Percentiles rank a stretch among this genome's conserved stretches.
Evolutionary conservation across 495 filamentous ascomycete species (phyloP).

Genomic region (Tuber calosporum): DNA sequence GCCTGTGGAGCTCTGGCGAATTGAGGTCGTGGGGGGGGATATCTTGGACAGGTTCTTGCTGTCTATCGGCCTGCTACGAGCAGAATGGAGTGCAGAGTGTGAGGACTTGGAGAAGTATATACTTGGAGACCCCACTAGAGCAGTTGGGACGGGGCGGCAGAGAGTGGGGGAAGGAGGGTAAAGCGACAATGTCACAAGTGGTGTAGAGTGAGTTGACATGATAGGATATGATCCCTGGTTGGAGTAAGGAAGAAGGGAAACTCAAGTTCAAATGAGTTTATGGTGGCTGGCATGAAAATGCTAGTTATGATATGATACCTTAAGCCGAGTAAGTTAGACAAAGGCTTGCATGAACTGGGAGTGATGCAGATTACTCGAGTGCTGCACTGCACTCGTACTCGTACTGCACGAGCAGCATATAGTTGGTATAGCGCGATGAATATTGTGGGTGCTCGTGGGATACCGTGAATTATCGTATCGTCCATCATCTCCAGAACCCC

Average conservation of each 20-base stretch:
- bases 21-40: neutral
- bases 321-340: neutral
- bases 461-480: too few relatives aligned
- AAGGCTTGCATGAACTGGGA: neutral
- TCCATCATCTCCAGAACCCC: too few relatives aligned
- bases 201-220: neutral
- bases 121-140: neutral
- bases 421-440: neutral
- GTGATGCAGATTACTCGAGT: neutral
- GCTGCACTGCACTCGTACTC: too few relatives aligned
- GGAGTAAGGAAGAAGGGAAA: neutral
- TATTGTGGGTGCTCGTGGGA: neutral
- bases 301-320: neutral
- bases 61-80: neutral
- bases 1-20: neutral
- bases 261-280: neutral
- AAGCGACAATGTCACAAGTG: neutral
- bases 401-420: neutral
- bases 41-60: neutral
- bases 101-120: neutral
- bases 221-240: conserved; percentile 1
- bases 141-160: neutral
- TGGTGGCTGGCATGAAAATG: neutral
- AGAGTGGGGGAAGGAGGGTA: neutral
- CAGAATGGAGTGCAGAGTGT: neutral